Evolutionary conservation across 768 basidiomycete species (phyloP).

Genomic region (Galerina marginata): DNA sequence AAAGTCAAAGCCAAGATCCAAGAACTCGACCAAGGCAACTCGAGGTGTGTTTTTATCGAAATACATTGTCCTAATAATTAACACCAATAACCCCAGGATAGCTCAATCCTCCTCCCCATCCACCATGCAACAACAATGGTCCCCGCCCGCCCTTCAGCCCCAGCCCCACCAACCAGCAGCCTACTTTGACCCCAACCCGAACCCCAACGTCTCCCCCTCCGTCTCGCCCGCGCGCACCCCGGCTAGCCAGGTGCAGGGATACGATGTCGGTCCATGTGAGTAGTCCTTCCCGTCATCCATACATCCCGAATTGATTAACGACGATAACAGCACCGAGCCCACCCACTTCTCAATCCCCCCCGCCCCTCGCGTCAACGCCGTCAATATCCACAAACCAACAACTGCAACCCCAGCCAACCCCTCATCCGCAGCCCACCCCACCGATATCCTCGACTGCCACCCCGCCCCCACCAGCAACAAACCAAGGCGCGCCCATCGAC

Average conservation of each 20-base stretch:
- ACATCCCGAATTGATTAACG: background rate
- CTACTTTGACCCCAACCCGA: constrained; percentile 23
- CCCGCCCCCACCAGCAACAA: constrained; percentile 13
- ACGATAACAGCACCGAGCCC: background rate
- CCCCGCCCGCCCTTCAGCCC: constrained; percentile 9
- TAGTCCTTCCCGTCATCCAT: background rate
- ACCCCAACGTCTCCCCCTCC: background rate
- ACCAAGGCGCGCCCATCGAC: constrained; percentile 13
- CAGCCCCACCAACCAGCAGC: constrained; percentile 21
- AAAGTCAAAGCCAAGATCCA: constrained; percentile 87
- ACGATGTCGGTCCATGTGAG: constrained; percentile 17
- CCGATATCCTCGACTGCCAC: background rate
- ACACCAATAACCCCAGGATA: no score
- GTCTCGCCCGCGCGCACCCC: constrained; percentile 3
- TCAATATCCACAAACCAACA: constrained; percentile 13
- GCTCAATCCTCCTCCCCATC: no score
- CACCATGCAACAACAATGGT: constrained; percentile 10
- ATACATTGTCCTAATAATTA: background rate
- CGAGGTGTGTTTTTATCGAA: background rate
- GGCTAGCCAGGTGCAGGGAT: constrained; percentile 14
- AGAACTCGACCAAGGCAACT: constrained; percentile 70
- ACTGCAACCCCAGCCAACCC: constrained; percentile 21
- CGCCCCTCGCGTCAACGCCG: constrained; percentile 1
- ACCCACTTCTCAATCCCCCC: background rate
- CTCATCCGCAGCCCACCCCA: background rate